Conservation (phyloP, 805 yeast genomes). For the Candida peoriensis region DNA sequence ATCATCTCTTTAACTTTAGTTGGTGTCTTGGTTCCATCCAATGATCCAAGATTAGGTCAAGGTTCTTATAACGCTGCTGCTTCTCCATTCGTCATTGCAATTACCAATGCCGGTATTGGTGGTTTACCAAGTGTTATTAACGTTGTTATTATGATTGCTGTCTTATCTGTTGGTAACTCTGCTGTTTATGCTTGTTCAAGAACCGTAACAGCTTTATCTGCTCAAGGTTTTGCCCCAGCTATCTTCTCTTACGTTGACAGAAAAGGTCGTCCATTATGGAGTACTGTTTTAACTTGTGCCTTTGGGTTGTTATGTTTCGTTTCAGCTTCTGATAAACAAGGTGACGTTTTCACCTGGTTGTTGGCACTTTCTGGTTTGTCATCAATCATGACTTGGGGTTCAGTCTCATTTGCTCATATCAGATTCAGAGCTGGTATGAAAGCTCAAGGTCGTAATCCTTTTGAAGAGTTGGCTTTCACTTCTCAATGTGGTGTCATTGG, state of each 20-base stretch:
- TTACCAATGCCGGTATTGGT: constrained; percentile 51
- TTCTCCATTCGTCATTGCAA: constrained; percentile 64
- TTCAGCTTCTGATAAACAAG: constrained; percentile 53
- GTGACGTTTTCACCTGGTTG: constrained; percentile 66
- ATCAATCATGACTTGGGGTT: constrained; percentile 76
- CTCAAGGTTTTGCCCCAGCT: constrained; percentile 47
- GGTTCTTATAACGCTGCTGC: constrained; percentile 55
- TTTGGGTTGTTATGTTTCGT: constrained; percentile 59
- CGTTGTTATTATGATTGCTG: constrained; percentile 56
- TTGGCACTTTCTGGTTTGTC: constrained; percentile 74
- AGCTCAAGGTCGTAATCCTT: constrained; percentile 57
- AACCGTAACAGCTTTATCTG: constrained; percentile 47
- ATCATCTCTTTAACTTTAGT: constrained; percentile 50
- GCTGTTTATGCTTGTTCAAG: constrained; percentile 53
- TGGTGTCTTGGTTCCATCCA: constrained; percentile 55
- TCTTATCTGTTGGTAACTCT: constrained; percentile 43
- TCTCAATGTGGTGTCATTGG: constrained; percentile 71
- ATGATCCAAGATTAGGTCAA: constrained; percentile 47
- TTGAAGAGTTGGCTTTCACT: constrained; percentile 61
- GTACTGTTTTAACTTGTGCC: constrained; percentile 34
- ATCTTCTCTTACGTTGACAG: constrained; percentile 42
- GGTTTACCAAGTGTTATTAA: constrained; percentile 59
- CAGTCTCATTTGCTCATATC: constrained; percentile 63
- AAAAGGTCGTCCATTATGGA: constrained; percentile 50
- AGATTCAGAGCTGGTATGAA: constrained; percentile 56